These are phyloP conservation scores for Podila clonocystis DNA, from an alignment of 192 early-diverging fungal species.

Conservation along the genomic window DNA sequence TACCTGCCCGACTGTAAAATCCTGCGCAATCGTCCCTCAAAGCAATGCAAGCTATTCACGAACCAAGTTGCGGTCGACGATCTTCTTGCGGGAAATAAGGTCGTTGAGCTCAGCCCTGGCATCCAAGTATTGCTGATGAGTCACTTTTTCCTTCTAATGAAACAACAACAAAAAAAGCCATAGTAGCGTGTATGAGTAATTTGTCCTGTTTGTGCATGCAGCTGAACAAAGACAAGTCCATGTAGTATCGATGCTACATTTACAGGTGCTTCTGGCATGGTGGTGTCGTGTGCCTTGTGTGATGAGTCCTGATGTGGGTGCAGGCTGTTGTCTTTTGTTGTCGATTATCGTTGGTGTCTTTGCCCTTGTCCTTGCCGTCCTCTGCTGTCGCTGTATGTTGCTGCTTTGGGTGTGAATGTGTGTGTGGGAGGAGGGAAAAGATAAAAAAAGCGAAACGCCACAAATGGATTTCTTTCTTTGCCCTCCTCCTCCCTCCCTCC, in stretches of 20 bases:
- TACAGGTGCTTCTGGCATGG: conserved; percentile 37
- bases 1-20: no score
- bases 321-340: background rate
- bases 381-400: no score
- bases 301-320: background rate
- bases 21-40: no score
- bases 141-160: conserved; percentile 35
- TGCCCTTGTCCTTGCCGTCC: no score
- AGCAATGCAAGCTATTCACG: background rate
- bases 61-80: conserved; percentile 81
- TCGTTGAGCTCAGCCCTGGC: conserved; percentile 81
- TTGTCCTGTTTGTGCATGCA: conserved; percentile 31
- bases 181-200: conserved; percentile 50
- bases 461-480: background rate
- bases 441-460: background rate
- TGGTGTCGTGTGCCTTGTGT: background rate
- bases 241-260: background rate
- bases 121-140: conserved; percentile 70
- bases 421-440: background rate
- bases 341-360: no score
- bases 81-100: conserved; percentile 80
- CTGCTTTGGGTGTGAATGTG: background rate
- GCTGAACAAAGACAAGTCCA: conserved; percentile 1
- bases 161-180: background rate
- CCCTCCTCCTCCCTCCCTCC: no score